These are phyloP conservation scores for Lepidium africanum DNA, from an alignment of 345 rosid species.

Conservation along the genomic window DNA sequence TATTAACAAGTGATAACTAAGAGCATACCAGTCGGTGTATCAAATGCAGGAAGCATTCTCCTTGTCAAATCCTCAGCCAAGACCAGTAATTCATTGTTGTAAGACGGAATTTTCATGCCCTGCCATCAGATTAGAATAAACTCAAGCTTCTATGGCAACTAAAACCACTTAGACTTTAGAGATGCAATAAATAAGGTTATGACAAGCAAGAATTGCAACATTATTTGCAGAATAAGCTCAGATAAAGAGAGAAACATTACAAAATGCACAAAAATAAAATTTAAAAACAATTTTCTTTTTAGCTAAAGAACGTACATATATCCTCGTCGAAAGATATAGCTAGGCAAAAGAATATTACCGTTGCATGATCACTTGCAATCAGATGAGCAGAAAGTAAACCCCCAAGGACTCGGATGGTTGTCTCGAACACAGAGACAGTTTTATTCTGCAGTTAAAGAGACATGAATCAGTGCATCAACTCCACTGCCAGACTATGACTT, in stretches of 20 bases:
- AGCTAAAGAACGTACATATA: background rate
- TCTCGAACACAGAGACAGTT: slow-evolving; percentile 93
- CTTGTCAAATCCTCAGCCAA: slow-evolving; percentile 80
- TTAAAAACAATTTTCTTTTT: background rate
- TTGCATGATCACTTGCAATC: slow-evolving; percentile 93
- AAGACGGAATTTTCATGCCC: slow-evolving; percentile 87
- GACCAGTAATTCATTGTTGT: slow-evolving; percentile 66
- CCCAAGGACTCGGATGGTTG: slow-evolving; percentile 85
- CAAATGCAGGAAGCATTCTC: slow-evolving; percentile 93
- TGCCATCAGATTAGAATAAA: slow-evolving; percentile 25
- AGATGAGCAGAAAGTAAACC: slow-evolving; percentile 99
- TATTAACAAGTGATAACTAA: background rate
- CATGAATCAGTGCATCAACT: background rate
- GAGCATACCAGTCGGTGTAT: slow-evolving; percentile 82
- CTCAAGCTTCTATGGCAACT: background rate
- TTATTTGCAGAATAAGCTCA: background rate
- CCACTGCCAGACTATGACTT: background rate
- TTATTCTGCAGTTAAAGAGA: slow-evolving; percentile 59
- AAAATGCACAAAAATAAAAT: background rate
- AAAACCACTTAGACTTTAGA: background rate
- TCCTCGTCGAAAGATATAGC: background rate
- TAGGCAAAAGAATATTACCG: slow-evolving; percentile 39
- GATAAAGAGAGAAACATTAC: background rate
- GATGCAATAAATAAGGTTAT: background rate
- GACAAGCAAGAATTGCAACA: background rate